Conservation (phyloP, 805 yeast species). For the Nakazawaea peltata region DNA sequence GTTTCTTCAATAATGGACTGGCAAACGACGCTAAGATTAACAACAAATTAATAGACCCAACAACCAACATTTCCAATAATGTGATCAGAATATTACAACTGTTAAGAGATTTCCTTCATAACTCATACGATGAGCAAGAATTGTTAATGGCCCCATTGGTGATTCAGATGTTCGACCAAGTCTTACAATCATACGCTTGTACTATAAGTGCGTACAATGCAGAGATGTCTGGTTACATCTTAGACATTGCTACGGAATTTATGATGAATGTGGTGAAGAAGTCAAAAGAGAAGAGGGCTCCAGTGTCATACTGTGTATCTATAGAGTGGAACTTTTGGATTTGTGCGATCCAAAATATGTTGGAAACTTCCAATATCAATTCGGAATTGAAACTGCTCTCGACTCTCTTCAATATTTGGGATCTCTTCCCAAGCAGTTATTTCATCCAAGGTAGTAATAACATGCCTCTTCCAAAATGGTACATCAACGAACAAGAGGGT, state of each 20-base stretch:
- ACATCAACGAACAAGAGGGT: conserved; percentile 27
- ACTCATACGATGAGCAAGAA: conserved; percentile 22
- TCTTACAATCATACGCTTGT: conserved; percentile 27
- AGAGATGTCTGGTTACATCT: conserved; percentile 28
- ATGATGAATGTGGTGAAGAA: conserved; percentile 11
- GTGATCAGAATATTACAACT: conserved; percentile 24
- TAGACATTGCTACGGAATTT: conserved; percentile 31
- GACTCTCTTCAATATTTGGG: conserved; percentile 69
- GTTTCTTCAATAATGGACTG: neutral
- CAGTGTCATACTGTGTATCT: conserved; percentile 15
- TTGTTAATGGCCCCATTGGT: conserved; percentile 12
- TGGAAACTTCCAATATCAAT: conserved; percentile 55
- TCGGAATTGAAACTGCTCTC: conserved; percentile 57
- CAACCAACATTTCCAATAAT: conserved; percentile 13
- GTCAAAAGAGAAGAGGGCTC: conserved; percentile 1
- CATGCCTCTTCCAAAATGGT: conserved; percentile 27
- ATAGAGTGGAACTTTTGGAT: conserved; percentile 80
- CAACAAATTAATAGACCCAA: neutral
- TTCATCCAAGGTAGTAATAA: conserved; percentile 2
- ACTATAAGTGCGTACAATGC: conserved; percentile 29
- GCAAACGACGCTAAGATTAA: neutral
- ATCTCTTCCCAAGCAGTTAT: conserved; percentile 37
- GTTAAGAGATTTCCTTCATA: conserved; percentile 26
- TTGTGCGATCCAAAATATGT: conserved; percentile 46
- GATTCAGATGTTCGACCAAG: conserved; percentile 22